These are phyloP conservation scores for Yamadazyma kanchanaburiensis DNA, from an alignment of 1,139 yeast species.

Conservation along the genomic window DNA sequence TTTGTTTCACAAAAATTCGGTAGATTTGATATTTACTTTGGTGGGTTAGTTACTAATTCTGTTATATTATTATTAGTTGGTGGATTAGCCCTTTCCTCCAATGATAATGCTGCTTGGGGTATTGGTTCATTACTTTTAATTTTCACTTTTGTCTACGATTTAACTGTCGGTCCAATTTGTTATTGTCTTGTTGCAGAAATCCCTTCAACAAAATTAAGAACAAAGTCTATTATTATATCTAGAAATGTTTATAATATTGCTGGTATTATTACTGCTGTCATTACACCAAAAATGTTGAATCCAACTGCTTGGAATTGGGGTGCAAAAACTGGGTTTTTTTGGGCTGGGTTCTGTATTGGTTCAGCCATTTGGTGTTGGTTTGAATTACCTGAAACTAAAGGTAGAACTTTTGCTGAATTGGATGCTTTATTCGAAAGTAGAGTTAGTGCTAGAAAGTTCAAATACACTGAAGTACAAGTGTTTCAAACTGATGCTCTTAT, in stretches of 20 bases:
- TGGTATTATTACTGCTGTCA: conserved; percentile 41
- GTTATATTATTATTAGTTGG: conserved; percentile 43
- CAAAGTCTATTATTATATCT: conserved; percentile 55
- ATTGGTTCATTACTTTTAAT: conserved; percentile 45
- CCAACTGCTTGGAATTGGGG: conserved; percentile 55
- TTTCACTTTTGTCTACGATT: conserved; percentile 49
- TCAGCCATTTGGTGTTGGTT: conserved; percentile 46
- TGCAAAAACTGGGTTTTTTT: conserved; percentile 58
- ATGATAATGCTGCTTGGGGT: conserved; percentile 38
- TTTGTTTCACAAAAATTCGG: conserved; percentile 44
- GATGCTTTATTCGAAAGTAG: conserved; percentile 46
- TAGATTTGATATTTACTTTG: conserved; percentile 44
- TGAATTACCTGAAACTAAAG: conserved; percentile 57
- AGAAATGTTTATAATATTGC: conserved; percentile 46
- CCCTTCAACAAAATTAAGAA: conserved; percentile 53
- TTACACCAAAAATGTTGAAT: conserved; percentile 59
- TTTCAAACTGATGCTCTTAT: conserved; percentile 31
- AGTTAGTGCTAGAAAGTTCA: conserved; percentile 43
- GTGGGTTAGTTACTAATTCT: conserved; percentile 37
- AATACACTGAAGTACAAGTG: conserved; percentile 25
- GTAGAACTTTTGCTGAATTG: conserved; percentile 57
- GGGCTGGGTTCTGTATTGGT: conserved; percentile 47
- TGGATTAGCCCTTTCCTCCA: conserved; percentile 21
- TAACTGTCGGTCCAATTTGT: conserved; percentile 56
- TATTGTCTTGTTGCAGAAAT: conserved; percentile 58